Evolutionary conservation across 306 rosid species (phyloP).

Genomic region (peach (Prunus persica)): Prunus_persica_NCBIv2 NC_034010.1:20081001-20081500

Average conservation of each 20-base stretch:
- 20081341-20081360: constrained; percentile 87
- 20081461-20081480: constrained; percentile 87
- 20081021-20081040: constrained; percentile 96
- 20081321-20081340: constrained; percentile 84
- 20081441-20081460: constrained; percentile 88
- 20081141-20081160: constrained; percentile 99
- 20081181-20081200: constrained; percentile 96
- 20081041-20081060: constrained; percentile 98
- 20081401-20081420: constrained; percentile 97
- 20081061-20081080: constrained; percentile 96
- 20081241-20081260: constrained; percentile 76
- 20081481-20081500: constrained; percentile 92
- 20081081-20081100: constrained; percentile 64
- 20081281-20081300: constrained; percentile 95
- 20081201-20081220: constrained; percentile 99
- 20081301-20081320: constrained; percentile 77
- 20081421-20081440: constrained; percentile 88
- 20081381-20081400: constrained; percentile 90
- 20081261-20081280: constrained; percentile 88
- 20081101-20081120: constrained; percentile 96
- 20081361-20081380: constrained; percentile 87
- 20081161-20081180: constrained; percentile 96
- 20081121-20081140: constrained; percentile 99
- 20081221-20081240: constrained; percentile 98
- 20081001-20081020: constrained; percentile 96